phyloP scores from a whole-genome alignment of 768 basidiomycete genomes.

The Trametes cinnabarina region DNA sequence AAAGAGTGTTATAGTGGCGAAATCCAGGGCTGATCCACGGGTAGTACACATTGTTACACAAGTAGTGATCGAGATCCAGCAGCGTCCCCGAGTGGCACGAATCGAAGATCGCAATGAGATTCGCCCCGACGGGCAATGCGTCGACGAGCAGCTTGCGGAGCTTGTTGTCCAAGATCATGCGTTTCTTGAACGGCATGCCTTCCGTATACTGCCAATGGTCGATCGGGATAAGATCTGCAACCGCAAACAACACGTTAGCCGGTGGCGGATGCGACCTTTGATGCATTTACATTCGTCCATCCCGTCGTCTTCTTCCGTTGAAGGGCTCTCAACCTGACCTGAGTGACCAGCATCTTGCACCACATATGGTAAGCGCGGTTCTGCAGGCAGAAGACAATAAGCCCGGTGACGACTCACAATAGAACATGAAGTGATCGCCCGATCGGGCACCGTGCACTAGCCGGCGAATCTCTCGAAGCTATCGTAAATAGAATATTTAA shows the following conservation, averaged over 20 bases:
- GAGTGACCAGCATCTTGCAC: constrained; percentile 26
- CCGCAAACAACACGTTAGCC: neutral
- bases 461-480: constrained; percentile 11
- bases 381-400: neutral
- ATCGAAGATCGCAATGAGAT: constrained; percentile 23
- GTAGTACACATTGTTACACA: constrained; percentile 25
- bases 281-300: constrained; percentile 23
- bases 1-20: constrained; percentile 20
- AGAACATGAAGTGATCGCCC: constrained; percentile 15
- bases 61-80: constrained; percentile 27
- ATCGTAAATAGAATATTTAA: neutral
- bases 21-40: constrained; percentile 24
- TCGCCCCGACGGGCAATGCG: constrained; percentile 23
- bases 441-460: constrained; percentile 15
- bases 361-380: neutral
- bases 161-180: constrained; percentile 14
- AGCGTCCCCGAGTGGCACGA: constrained; percentile 20
- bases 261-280: neutral
- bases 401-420: constrained; percentile 13
- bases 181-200: constrained; percentile 7
- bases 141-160: constrained; percentile 24
- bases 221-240: constrained; percentile 11
- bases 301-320: constrained; percentile 23
- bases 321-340: constrained; percentile 17
- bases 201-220: constrained; percentile 7